phyloP scores from a whole-genome alignment of 2,329 filamentous ascomycete species.

The Hawksworthiomyces lignivorus region DNA sequence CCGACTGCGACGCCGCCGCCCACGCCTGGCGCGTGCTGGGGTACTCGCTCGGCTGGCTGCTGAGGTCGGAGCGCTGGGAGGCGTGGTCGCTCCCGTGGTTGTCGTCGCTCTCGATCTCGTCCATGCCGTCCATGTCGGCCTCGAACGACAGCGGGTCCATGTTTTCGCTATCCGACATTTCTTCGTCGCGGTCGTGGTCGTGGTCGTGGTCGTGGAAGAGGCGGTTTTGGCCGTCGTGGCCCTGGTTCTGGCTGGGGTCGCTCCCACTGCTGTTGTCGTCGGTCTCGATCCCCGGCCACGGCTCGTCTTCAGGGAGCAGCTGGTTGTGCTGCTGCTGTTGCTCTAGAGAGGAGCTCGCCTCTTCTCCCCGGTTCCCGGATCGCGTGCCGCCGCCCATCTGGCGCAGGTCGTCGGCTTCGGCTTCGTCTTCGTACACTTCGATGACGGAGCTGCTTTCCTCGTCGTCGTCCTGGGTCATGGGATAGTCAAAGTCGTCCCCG shows the following conservation, averaged over 20 bases:
- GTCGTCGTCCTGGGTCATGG: conserved; percentile 26
- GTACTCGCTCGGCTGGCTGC: conserved; percentile 50
- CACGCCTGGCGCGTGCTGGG: conserved; percentile 41
- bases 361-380: no score
- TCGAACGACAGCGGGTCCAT: conserved; percentile 31
- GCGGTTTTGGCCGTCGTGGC: background rate
- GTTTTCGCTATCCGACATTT: conserved; percentile 43
- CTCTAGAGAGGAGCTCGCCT: background rate
- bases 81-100: background rate
- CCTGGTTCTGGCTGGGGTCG: background rate
- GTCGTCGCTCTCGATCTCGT: background rate
- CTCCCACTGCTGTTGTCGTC: conserved; percentile 5
- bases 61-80: conserved; percentile 26
- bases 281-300: conserved; percentile 50
- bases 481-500: conserved; percentile 19
- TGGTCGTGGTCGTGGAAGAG: background rate
- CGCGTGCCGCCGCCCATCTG: no score
- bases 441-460: conserved; percentile 22
- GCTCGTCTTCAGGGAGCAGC: conserved; percentile 44
- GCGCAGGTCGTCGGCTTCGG: conserved; percentile 19
- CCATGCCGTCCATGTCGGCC: conserved; percentile 7
- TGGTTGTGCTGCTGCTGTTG: conserved; percentile 9
- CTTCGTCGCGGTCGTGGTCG: conserved; percentile 10
- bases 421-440: conserved; percentile 22
- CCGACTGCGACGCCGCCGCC: conserved; percentile 13